A percentile compares a stretch with the other conserved stretches of the same genome.
Evolutionary conservation across 2,329 filamentous ascomycete genomes (phyloP).

Genomic region (Calonectria leucothoes): DNA sequence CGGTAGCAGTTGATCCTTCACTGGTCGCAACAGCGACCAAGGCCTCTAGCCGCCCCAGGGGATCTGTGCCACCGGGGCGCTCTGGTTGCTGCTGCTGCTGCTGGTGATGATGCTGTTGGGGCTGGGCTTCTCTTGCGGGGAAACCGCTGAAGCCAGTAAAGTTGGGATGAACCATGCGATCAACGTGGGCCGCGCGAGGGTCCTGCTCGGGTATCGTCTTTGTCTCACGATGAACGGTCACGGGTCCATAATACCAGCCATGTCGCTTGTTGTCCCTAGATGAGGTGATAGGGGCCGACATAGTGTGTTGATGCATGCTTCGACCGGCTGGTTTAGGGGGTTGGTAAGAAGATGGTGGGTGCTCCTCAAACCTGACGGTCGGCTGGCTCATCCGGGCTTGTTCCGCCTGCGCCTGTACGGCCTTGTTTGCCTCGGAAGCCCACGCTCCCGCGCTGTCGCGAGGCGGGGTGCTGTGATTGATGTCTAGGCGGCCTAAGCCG

Average conservation of each 20-base stretch:
- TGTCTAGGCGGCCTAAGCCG: constrained; percentile 74
- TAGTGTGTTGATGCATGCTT: constrained; percentile 65
- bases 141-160: constrained; percentile 64
- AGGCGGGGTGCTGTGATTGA: constrained; percentile 64
- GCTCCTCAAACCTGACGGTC: constrained; percentile 66
- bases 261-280: constrained; percentile 73
- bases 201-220: constrained; percentile 43
- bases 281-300: constrained; percentile 69
- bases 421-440: constrained; percentile 67
- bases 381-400: constrained; percentile 58
- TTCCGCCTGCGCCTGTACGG: constrained; percentile 66
- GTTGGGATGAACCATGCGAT: constrained; percentile 70
- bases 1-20: constrained; percentile 55
- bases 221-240: constrained; percentile 52
- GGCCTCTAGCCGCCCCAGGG: constrained; percentile 54
- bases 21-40: constrained; percentile 58
- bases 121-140: constrained; percentile 50
- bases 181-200: constrained; percentile 58
- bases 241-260: constrained; percentile 76
- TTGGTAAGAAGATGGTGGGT: constrained; percentile 52
- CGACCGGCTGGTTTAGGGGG: constrained; percentile 43
- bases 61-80: constrained; percentile 44
- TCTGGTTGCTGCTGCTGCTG: constrained; percentile 46
- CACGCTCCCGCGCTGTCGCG: constrained; percentile 65
- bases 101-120: constrained; percentile 40